These are phyloP conservation scores for Ophiosphaerella herpotricha DNA, from an alignment of 2,329 filamentous ascomycete species.

Conservation along the genomic window DNA sequence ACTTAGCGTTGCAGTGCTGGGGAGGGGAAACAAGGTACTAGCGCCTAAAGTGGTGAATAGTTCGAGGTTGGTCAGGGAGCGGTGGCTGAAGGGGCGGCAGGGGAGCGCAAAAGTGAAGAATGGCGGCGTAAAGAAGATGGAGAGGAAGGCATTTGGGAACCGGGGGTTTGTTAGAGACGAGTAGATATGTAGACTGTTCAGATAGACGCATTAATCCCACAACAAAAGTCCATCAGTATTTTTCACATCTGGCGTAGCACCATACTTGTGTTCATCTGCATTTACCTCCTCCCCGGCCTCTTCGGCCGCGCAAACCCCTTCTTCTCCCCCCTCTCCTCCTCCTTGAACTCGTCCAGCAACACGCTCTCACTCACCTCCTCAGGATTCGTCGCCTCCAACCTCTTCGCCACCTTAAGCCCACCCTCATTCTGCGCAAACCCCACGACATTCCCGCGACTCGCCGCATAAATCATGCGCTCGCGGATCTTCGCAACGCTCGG, in stretches of 20 bases:
- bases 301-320: conserved; percentile 77
- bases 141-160: conserved; percentile 33
- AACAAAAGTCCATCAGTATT: too few relatives aligned
- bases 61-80: conserved; percentile 44
- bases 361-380: conserved; percentile 70
- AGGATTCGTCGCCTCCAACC: conserved; percentile 67
- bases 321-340: conserved; percentile 69
- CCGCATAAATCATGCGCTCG: conserved; percentile 83
- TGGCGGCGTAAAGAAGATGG: conserved; percentile 26
- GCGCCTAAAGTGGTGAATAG: conserved; percentile 50
- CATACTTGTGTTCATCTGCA: too few relatives aligned
- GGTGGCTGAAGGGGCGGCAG: conserved; percentile 50
- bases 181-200: conserved; percentile 2
- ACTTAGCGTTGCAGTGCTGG: conserved; percentile 56
- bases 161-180: conserved; percentile 40
- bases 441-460: conserved; percentile 63
- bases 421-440: conserved; percentile 68
- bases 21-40: conserved; percentile 47
- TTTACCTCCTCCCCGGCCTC: conserved; percentile 68
- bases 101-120: conserved; percentile 32
- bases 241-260: too few relatives aligned
- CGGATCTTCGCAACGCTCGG: conserved; percentile 75
- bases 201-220: neutral
- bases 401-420: conserved; percentile 70
- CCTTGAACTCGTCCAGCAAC: conserved; percentile 70